Evolutionary conservation across 371 early-diverging fungal genomes (phyloP).

Genomic region (Lichtheimia ornata): DNA sequence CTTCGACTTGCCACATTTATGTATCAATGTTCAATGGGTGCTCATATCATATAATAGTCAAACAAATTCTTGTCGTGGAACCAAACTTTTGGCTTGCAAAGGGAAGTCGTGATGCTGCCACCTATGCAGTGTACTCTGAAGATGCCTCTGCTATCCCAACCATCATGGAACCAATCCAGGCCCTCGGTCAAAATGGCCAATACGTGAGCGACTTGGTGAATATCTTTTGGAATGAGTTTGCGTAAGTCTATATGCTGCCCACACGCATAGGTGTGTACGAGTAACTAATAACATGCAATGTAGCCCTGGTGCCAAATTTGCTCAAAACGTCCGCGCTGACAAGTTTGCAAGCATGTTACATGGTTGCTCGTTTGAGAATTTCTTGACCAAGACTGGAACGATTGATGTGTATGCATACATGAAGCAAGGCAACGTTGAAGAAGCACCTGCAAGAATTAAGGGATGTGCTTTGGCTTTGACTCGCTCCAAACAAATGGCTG

Average conservation of each 20-base stretch:
- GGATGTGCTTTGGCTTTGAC: slow-evolving; percentile 49
- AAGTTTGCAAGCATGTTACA: slow-evolving; percentile 33
- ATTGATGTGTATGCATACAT: slow-evolving; percentile 30
- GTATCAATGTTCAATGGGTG: neutral
- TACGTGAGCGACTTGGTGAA: slow-evolving; percentile 25
- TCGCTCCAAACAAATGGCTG: slow-evolving; percentile 59
- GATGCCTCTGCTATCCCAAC: slow-evolving; percentile 22
- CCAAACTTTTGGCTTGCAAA: slow-evolving; percentile 59
- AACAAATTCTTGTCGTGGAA: slow-evolving; percentile 53
- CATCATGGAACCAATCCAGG: slow-evolving; percentile 36
- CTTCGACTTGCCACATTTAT: neutral
- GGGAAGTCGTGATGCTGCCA: slow-evolving; percentile 51
- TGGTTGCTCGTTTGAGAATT: slow-evolving; percentile 32
- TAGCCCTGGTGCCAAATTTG: slow-evolving; percentile 23
- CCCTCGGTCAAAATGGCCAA: slow-evolving; percentile 41
- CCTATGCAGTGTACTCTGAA: slow-evolving; percentile 42
- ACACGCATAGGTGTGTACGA: neutral
- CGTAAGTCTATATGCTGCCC: slow-evolving; percentile 6
- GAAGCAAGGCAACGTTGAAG: slow-evolving; percentile 11
- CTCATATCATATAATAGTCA: slow-evolving; percentile 18
- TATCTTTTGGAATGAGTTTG: slow-evolving; percentile 28
- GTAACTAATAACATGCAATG: neutral
- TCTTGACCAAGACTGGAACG: slow-evolving; percentile 13
- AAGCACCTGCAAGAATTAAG: slow-evolving; percentile 36
- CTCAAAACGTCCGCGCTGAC: slow-evolving; percentile 16